These are phyloP conservation scores for Aquanectria penicillioides DNA, from an alignment of 2,329 filamentous ascomycete species.

Conservation along the genomic window DNA sequence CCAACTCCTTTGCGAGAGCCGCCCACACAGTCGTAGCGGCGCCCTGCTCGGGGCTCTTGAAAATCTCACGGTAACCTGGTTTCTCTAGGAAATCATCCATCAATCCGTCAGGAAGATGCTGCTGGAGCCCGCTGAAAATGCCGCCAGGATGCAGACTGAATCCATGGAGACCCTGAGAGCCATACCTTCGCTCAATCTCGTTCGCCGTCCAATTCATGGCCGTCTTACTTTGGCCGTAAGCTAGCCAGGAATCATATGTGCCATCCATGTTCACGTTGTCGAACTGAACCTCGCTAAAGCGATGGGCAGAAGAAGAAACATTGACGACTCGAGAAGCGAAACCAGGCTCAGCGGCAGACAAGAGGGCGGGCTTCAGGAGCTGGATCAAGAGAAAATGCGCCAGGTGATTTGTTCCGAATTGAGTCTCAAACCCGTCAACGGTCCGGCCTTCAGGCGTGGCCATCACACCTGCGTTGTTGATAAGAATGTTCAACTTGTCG, in stretches of 20 bases:
- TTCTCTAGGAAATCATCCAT: neutral
- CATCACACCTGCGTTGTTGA: constrained; percentile 41
- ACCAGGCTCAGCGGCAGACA: neutral
- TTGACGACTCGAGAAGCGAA: constrained; percentile 9
- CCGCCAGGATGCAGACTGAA: constrained; percentile 31
- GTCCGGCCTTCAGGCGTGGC: constrained; percentile 18
- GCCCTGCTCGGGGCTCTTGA: constrained; percentile 15
- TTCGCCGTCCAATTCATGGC: constrained; percentile 59
- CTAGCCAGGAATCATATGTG: constrained; percentile 40
- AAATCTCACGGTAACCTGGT: neutral
- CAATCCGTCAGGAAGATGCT: neutral
- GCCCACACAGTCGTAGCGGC: constrained; percentile 20
- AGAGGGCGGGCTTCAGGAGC: constrained; percentile 10
- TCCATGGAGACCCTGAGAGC: constrained; percentile 47
- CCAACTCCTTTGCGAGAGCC: neutral
- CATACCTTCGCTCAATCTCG: constrained; percentile 8
- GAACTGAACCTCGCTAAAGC: neutral
- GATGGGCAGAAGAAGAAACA: constrained; percentile 6
- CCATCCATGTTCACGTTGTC: constrained; percentile 1
- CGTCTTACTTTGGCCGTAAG: constrained; percentile 60
- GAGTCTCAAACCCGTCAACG: constrained; percentile 28
- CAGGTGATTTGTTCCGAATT: constrained; percentile 31
- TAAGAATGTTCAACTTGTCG: constrained; percentile 23
- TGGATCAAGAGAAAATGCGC: constrained; percentile 27
- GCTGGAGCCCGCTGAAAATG: constrained; percentile 43